Percentiles rank a stretch among this genome's conserved stretches.
These are phyloP conservation scores for Solanum chiquidenum DNA, from an alignment of 257 asterid species.

Conservation along the genomic window DNA sequence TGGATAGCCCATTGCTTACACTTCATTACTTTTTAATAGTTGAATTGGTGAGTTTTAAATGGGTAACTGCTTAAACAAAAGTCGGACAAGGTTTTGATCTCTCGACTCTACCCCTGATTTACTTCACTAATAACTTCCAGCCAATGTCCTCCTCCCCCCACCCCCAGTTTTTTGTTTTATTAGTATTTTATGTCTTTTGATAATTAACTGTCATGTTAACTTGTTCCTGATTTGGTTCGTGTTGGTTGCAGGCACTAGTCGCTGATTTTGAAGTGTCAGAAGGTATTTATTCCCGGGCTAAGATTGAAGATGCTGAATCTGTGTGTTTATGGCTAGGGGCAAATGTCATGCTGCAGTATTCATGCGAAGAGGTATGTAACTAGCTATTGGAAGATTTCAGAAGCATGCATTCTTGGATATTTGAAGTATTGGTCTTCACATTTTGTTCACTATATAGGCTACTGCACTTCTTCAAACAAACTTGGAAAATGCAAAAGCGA, in stretches of 20 bases:
- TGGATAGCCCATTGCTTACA: background rate
- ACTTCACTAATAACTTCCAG: background rate
- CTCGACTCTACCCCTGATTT: background rate
- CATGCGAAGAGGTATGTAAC: slow-evolving; percentile 66
- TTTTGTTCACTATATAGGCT: background rate
- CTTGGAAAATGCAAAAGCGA: slow-evolving; percentile 80
- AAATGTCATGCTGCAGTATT: slow-evolving; percentile 90
- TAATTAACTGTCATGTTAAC: background rate
- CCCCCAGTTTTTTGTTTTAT: background rate
- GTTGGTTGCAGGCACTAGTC: slow-evolving; percentile 45
- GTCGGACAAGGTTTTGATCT: background rate
- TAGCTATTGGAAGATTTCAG: background rate
- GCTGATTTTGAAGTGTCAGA: slow-evolving; percentile 94
- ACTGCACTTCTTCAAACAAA: slow-evolving; percentile 57
- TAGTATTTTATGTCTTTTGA: background rate
- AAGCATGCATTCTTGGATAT: background rate
- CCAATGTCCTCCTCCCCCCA: background rate
- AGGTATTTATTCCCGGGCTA: slow-evolving; percentile 89
- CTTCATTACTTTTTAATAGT: background rate
- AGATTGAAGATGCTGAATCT: slow-evolving; percentile 68
- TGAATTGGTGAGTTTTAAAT: background rate
- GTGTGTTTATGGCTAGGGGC: slow-evolving; percentile 98
- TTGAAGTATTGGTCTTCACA: background rate
- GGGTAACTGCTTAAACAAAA: background rate
- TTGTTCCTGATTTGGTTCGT: background rate